Evolutionary conservation across 2,329 filamentous ascomycete species (phyloP), one percentile per base, ranked within the genome.

Genomic region (Coleophoma eucalyptorum): DNA sequence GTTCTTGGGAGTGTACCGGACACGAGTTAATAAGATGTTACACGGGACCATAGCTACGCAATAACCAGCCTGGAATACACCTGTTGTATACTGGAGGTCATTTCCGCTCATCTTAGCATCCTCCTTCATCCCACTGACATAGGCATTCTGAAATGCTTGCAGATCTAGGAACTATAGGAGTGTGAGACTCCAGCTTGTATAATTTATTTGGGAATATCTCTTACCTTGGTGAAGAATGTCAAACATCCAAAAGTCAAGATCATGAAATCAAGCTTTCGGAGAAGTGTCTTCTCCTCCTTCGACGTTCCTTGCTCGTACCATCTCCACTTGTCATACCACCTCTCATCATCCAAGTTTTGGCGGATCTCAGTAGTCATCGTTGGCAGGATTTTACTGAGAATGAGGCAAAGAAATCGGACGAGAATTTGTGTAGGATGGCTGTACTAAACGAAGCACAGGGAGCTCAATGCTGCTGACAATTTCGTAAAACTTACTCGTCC

Each of bases 261-360:
- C 2, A 70, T 64, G 10, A 67, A 67, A 40, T 75, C 72, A 1
- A 75, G 58, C 57, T 74, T 75, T 58, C 72, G 67, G 11, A 75
- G 58, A 31, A 74, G 72, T 11, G 55, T 61, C 3, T 69, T 63
- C 51, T 74, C 72, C 43, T 72, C 68, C 11, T 58, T 60, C 26
- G 58, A 44, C 16, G 41, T 43, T n/a, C 41, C 41, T 20, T 11
- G 16, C 20, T 43, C 41, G 26, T 43, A 43, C 41, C 41, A 43
- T 20, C 20, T 43, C 41, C 41, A 43, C 26, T 43, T 43, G 41
- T 43, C 41, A 20, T 43, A 43, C 41, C 41, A 43, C n/a, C 26
- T 43, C 20, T 20, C 41, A 16, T 19, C 41, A 11, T 62, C n/a
- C n/a, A n/a, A n/a, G n/a, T n/a, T n/a, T n/a, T n/a, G n/a, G n/a